Evolutionary conservation across 2,329 filamentous ascomycete genomes (phyloP), one percentile per base, ranked within the genome.

Genomic region (Apiospora malaysiana): DNA sequence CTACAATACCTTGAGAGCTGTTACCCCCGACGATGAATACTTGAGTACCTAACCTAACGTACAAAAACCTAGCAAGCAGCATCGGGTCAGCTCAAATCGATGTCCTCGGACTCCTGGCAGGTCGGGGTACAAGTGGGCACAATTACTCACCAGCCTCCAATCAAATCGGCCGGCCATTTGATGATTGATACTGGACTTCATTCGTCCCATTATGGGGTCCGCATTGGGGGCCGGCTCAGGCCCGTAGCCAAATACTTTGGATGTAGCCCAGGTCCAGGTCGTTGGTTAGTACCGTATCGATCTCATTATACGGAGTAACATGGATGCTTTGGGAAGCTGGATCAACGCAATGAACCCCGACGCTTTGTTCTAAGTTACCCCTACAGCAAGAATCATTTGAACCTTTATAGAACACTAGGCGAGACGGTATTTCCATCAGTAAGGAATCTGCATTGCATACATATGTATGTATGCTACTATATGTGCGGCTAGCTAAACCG

Each of bases 51-150:
- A n/a, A n/a, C n/a, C n/a, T n/a, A n/a, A n/a, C n/a, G n/a, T n/a
- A n/a, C n/a, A n/a, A n/a, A n/a, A n/a, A n/a, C n/a, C n/a, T n/a
- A n/a, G n/a, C 23, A 49, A 56, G 49, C 25, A 56, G 32, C 49
- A 25, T 56, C 51, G 27, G 51, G 16, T 37, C 51, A 63, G 56
- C 32, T 63, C 32, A 63, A 63, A 21, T 59, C 25, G 25, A 59
- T 59, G 56, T 63, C 56, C 32, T 32, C 3, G 32, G 32, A 32
- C 3, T 32, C 32, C 56, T 63, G 32, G 18, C 56, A 63, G 32
- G 56, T 63, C 56, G 56, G 27, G 56, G 32, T 63, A 63, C 56
- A 63, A 63, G 56, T 63, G 56, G 56, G 27, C 37, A 63, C 56
- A n/a, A 16, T 18, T 63, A 63, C 5, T 32, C 9, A 1, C 18